A percentile compares a stretch with the other conserved stretches of the same genome.
Evolutionary conservation across 1,284 basidiomycete genomes (phyloP).

Genomic region (Bjerkandera adusta): DNA sequence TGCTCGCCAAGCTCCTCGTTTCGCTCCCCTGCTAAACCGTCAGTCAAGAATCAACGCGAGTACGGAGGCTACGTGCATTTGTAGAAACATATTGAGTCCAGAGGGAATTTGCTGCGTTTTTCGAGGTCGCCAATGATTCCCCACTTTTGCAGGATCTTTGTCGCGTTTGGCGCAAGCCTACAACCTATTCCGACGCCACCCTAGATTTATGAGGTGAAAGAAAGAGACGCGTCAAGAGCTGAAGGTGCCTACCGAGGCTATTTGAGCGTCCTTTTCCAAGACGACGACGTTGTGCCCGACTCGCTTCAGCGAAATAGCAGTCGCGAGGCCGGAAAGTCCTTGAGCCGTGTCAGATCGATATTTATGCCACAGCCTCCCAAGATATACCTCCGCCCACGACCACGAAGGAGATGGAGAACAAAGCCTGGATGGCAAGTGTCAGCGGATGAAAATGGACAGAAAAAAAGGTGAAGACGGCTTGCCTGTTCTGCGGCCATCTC

Average conservation of each 20-base stretch:
- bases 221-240: background rate
- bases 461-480: background rate
- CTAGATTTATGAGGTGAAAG: slow-evolving; percentile 4
- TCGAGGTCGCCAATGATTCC: slow-evolving; percentile 41
- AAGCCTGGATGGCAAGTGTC: slow-evolving; percentile 14
- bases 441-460: background rate
- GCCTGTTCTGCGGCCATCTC: slow-evolving; percentile 1
- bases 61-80: background rate
- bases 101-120: slow-evolving; percentile 29
- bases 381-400: slow-evolving; percentile 48
- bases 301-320: slow-evolving; percentile 50
- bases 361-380: no score
- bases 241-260: slow-evolving; percentile 33
- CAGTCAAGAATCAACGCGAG: background rate
- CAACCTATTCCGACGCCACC: slow-evolving; percentile 40
- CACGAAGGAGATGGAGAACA: slow-evolving; percentile 39
- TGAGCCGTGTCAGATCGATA: no score
- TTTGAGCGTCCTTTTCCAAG: slow-evolving; percentile 42
- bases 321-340: slow-evolving; percentile 47
- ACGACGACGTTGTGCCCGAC: slow-evolving; percentile 56
- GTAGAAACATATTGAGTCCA: slow-evolving; percentile 1
- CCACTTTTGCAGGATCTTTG: slow-evolving; percentile 58
- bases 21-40: slow-evolving; percentile 34
- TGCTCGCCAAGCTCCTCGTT: slow-evolving; percentile 51
- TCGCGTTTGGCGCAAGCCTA: slow-evolving; percentile 52